These are phyloP conservation scores for Hyaloscypha hepaticicola DNA, from an alignment of 495 filamentous ascomycete genomes.

Conservation along the genomic window DNA sequence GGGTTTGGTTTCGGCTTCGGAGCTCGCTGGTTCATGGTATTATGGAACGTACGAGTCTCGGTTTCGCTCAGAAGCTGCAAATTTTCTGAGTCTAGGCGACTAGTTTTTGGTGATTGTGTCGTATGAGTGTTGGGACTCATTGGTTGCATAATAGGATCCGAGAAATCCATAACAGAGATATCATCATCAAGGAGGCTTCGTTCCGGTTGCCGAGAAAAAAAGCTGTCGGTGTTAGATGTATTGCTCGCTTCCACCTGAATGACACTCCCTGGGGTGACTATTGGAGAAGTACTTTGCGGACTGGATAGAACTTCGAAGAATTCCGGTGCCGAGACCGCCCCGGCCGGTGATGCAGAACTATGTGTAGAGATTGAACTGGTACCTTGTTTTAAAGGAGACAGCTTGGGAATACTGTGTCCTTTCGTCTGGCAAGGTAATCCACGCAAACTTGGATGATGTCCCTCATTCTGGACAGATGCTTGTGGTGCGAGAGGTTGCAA, in stretches of 20 bases:
- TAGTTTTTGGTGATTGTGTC: neutral
- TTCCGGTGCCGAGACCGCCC: too few species aligned
- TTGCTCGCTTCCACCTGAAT: neutral
- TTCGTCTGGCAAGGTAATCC: neutral
- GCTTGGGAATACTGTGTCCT: neutral
- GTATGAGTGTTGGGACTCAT: neutral
- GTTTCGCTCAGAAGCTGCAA: constrained; percentile 15
- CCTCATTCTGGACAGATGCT: neutral
- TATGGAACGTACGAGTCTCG: constrained; percentile 22
- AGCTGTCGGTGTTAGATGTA: neutral
- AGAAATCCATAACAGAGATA: neutral
- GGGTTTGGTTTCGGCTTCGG: constrained; percentile 19
- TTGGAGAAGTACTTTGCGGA: too few species aligned
- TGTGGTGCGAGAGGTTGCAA: neutral
- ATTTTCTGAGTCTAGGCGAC: neutral
- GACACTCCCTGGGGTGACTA: too few species aligned
- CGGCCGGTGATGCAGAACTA: too few species aligned
- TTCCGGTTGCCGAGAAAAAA: neutral
- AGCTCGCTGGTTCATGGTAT: constrained; percentile 37
- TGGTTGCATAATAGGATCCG: neutral
- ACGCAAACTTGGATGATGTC: neutral
- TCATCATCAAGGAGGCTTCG: constrained; percentile 11
- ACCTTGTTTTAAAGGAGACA: neutral
- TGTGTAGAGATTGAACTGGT: too few species aligned
- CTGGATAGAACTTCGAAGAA: too few species aligned